Evolutionary conservation across 2,329 filamentous ascomycete species (phyloP), one percentile per base, ranked within the genome.

Genomic region (Alternaria panax): DNA sequence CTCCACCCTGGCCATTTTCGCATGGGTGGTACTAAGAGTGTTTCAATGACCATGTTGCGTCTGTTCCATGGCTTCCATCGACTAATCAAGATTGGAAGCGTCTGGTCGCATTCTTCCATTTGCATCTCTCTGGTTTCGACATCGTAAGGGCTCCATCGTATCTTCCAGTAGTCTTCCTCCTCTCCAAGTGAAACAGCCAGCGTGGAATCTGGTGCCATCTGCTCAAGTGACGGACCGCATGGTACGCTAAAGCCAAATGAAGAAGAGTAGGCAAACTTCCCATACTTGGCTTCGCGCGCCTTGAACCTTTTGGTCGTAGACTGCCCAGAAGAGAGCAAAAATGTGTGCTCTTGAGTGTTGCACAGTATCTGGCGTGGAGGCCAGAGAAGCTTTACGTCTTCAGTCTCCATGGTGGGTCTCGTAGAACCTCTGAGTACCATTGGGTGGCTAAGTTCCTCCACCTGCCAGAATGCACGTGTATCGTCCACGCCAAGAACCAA

Each of bases 351-450:
- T 14, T 51, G 57, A 6, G 65, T 65, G n/a, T 81, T 79, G 68
- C 81, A 82, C 0, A 84, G 28, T 1, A 85, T 82, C 14, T 85
- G 83, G 59, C 77, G 72, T 0, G 83, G 79, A 7, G 75, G 64
- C 20, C 67, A 60, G 9, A 75, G 46, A 7, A 51, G 32, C 6
- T 58, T 18, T 5, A 51, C 53, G 7, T 36, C 34, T n/a, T 3
- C n/a, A 9, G 18, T 22, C 28, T 30, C 6, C 8, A 46, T 56
- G 4, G 12, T n/a, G 24, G 20, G 47, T 9, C 41, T 3, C 67
- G 64, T 5, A 72, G 52, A 0, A 79, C 76, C 54, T 81, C 78
- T 9, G 14, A 7, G 7, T n/a, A 5, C 8, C 7, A 3, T 18
- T 18, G 34, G 34, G 18, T 18, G n/a, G 8, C 16, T 7, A n/a